Percentiles rank a stretch among this genome's conserved stretches.
Conservation (phyloP, 179 eudicot species). For the Beta macrorhiza region DNA sequence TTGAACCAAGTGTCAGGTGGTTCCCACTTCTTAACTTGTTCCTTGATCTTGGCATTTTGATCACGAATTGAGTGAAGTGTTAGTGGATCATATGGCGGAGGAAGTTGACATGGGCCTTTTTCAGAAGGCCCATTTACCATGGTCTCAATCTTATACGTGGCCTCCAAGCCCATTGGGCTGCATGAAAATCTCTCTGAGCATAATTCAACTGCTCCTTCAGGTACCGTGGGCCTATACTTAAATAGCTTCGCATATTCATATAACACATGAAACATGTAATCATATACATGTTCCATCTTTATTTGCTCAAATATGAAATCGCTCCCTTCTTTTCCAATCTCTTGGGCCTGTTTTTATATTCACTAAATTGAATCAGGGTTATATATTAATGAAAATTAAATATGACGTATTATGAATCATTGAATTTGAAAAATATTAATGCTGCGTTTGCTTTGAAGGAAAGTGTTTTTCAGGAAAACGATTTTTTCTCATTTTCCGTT, state of each 20-base stretch:
- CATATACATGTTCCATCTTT: constrained; percentile 64
- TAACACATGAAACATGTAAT: constrained; percentile 76
- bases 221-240: constrained; percentile 50
- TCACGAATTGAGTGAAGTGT: constrained; percentile 28
- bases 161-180: constrained; percentile 38
- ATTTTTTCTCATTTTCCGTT: no score
- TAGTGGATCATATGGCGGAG: constrained; percentile 38
- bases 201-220: constrained; percentile 46
- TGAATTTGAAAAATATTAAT: no score
- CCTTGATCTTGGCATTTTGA: constrained; percentile 35
- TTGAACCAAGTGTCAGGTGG: constrained; percentile 3
- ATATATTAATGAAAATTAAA: neutral
- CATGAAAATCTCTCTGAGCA: constrained; percentile 59
- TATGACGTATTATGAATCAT: no score
- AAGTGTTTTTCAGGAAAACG: no score
- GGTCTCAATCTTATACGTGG: constrained; percentile 40
- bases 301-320: constrained; percentile 49
- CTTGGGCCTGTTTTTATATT: constrained; percentile 49
- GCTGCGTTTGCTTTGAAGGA: no score
- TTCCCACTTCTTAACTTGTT: constrained; percentile 43
- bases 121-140: constrained; percentile 44
- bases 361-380: neutral
- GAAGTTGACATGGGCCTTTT: constrained; percentile 50
- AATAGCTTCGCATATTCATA: constrained; percentile 54
- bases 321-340: constrained; percentile 68